phyloP scores from a whole-genome alignment of 1,284 basidiomycete species.

The Psilocybe mexicana region DNA sequence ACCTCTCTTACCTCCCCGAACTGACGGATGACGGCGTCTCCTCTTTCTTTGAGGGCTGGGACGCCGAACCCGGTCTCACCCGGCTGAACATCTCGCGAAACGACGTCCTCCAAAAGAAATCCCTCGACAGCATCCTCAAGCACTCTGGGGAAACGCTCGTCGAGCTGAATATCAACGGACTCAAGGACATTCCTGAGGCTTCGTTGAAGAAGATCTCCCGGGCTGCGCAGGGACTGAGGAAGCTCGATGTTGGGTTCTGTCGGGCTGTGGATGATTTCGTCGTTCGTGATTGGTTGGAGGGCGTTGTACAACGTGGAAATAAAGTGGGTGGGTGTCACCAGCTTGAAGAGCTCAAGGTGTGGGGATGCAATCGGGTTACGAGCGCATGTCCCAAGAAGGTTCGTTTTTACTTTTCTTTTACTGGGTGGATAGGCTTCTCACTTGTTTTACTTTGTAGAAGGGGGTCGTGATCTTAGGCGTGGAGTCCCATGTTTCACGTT shows the following conservation, averaged over 20 bases:
- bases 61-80: slow-evolving; percentile 34
- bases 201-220: slow-evolving; percentile 56
- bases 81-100: slow-evolving; percentile 66
- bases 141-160: slow-evolving; percentile 72
- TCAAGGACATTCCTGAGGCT: slow-evolving; percentile 37
- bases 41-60: slow-evolving; percentile 60
- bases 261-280: slow-evolving; percentile 83
- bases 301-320: slow-evolving; percentile 20
- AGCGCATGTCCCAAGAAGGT: slow-evolving; percentile 50
- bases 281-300: slow-evolving; percentile 70
- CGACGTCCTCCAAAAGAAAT: slow-evolving; percentile 51
- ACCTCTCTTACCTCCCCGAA: slow-evolving; percentile 57
- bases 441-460: slow-evolving; percentile 4
- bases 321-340: slow-evolving; percentile 37
- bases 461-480: slow-evolving; percentile 12
- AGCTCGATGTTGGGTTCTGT: slow-evolving; percentile 88
- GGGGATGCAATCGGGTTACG: slow-evolving; percentile 71
- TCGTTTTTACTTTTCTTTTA: slow-evolving; percentile 6
- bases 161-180: slow-evolving; percentile 72
- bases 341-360: slow-evolving; percentile 63
- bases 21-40: slow-evolving; percentile 73
- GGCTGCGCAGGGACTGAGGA: slow-evolving; percentile 49
- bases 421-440: not conserved
- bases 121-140: slow-evolving; percentile 65
- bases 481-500: slow-evolving; percentile 10